Conservation (phyloP, 371 early-diverging fungal species). For the Mucor sp. region DNA sequence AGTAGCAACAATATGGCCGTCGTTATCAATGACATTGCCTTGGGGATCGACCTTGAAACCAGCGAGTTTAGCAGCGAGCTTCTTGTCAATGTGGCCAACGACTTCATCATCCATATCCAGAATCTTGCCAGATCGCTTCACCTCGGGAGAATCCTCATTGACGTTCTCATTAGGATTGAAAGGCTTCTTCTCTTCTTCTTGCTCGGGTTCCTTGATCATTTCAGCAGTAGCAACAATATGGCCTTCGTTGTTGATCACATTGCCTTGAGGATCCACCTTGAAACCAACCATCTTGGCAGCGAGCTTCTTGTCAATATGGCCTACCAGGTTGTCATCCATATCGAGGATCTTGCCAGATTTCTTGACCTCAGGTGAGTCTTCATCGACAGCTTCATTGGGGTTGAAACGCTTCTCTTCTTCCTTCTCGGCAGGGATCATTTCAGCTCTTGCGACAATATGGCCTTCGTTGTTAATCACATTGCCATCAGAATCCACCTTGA, state of each 20-base stretch:
- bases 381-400: constrained; percentile 21
- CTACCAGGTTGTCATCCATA: constrained; percentile 22
- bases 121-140: constrained; percentile 27
- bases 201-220: constrained; percentile 10
- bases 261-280: constrained; percentile 20
- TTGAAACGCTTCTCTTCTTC: constrained; percentile 16
- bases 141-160: constrained; percentile 27
- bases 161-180: constrained; percentile 15
- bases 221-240: constrained; percentile 21
- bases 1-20: constrained; percentile 29
- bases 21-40: constrained; percentile 25
- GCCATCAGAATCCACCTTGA: constrained; percentile 27
- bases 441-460: constrained; percentile 27
- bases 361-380: constrained; percentile 23
- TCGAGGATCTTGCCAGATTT: constrained; percentile 31
- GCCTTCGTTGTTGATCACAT: constrained; percentile 16
- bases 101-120: constrained; percentile 21
- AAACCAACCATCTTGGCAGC: constrained; percentile 21
- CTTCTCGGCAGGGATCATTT: constrained; percentile 10
- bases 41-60: constrained; percentile 25
- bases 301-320: constrained; percentile 15
- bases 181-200: constrained; percentile 5
- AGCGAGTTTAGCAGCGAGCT: constrained; percentile 13
- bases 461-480: constrained; percentile 28
- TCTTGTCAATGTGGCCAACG: constrained; percentile 22